phyloP scores from a whole-genome alignment of 805 yeast species.

The Lipomyces lipofer region DNA sequence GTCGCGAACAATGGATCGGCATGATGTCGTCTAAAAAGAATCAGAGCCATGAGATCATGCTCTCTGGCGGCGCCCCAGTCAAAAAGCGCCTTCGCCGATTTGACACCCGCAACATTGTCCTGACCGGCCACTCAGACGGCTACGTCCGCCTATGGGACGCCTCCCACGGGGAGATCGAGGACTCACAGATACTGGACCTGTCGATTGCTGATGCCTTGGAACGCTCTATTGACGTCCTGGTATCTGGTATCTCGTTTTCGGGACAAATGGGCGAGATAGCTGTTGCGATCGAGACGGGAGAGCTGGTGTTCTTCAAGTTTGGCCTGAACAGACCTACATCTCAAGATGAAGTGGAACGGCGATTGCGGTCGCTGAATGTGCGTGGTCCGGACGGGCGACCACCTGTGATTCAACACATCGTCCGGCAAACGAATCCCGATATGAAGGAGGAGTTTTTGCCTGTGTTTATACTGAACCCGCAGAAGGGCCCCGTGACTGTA shows the following conservation, averaged over 20 bases:
- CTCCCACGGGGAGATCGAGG: slow-evolving; percentile 66
- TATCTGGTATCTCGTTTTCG: slow-evolving; percentile 68
- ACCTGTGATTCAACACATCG: slow-evolving; percentile 15
- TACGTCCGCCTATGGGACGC: slow-evolving; percentile 79
- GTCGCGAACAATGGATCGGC: slow-evolving; percentile 75
- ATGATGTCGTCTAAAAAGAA: slow-evolving; percentile 53
- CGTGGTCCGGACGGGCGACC: slow-evolving; percentile 12
- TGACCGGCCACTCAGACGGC: slow-evolving; percentile 86
- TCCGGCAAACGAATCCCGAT: slow-evolving; percentile 13
- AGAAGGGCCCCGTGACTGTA: slow-evolving; percentile 55
- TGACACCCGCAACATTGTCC: slow-evolving; percentile 58
- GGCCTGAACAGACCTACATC: slow-evolving; percentile 48
- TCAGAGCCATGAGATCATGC: slow-evolving; percentile 45
- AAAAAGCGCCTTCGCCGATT: slow-evolving; percentile 49
- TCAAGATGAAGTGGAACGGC: slow-evolving; percentile 9
- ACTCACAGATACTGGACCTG: slow-evolving; percentile 59
- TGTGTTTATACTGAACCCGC: slow-evolving; percentile 46
- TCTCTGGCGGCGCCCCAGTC: slow-evolving; percentile 80
- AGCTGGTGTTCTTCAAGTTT: slow-evolving; percentile 72
- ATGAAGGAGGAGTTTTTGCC: slow-evolving; percentile 63
- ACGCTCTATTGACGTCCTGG: slow-evolving; percentile 48
- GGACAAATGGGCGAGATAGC: slow-evolving; percentile 56
- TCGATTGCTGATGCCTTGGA: slow-evolving; percentile 53
- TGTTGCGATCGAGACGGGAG: slow-evolving; percentile 66
- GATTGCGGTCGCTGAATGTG: slow-evolving; percentile 7